These are phyloP conservation scores for Albatrellus sp. DNA, from an alignment of 1,284 basidiomycete species.

Conservation along the genomic window DNA sequence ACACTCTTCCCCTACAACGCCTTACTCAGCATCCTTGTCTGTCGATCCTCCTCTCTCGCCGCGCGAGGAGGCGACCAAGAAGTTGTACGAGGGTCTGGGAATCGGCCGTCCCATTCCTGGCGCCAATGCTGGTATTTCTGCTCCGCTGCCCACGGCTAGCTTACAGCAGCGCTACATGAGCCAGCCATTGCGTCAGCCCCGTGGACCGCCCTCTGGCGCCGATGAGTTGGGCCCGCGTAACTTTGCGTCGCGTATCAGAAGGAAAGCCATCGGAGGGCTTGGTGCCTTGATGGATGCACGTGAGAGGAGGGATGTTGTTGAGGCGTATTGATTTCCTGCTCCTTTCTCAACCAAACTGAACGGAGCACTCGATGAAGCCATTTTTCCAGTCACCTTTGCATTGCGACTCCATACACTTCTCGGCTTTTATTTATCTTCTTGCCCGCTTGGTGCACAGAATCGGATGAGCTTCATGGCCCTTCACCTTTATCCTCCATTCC, in stretches of 20 bases:
- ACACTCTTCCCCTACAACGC: conserved; percentile 52
- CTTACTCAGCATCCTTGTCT: conserved; percentile 53
- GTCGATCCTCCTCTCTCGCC: conserved; percentile 50
- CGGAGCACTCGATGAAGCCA: not conserved
- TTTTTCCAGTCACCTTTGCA: too few relatives aligned
- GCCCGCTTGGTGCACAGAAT: too few relatives aligned
- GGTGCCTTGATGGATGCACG: conserved; percentile 64
- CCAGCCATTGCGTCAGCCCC: conserved; percentile 70
- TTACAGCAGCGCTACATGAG: conserved; percentile 43
- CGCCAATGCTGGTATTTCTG: conserved; percentile 9
- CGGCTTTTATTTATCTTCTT: too few relatives aligned
- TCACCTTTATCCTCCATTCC: too few relatives aligned
- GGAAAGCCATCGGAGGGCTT: conserved; percentile 69
- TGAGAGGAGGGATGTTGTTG: conserved; percentile 52
- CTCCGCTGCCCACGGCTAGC: conserved; percentile 15
- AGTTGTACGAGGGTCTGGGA: conserved; percentile 72
- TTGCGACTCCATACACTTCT: too few relatives aligned
- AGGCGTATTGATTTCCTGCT: conserved; percentile 34
- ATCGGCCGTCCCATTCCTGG: conserved; percentile 49
- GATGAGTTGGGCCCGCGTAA: conserved; percentile 84
- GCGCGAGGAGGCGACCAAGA: conserved; percentile 71
- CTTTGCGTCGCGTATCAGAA: conserved; percentile 72
- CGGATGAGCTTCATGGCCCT: too few relatives aligned
- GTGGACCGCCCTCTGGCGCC: conserved; percentile 73
- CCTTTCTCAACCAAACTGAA: not conserved